These are phyloP conservation scores for Thalia dealbata DNA, from an alignment of 176 grass and related monocot species.

Conservation along the genomic window DNA sequence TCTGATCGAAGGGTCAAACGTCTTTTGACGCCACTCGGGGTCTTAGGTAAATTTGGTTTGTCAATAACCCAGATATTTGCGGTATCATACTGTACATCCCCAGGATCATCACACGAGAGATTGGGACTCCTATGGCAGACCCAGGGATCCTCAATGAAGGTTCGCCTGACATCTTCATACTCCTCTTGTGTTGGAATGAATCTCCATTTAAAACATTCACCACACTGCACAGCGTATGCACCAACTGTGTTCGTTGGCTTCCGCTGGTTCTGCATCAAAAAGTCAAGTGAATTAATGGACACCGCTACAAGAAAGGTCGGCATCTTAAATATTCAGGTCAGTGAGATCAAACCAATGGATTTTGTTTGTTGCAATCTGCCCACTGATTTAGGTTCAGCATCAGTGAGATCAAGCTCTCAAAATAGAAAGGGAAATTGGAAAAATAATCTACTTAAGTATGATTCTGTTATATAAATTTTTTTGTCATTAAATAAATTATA, in stretches of 20 bases:
- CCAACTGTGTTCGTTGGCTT: constrained; percentile 40
- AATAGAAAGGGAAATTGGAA: no score
- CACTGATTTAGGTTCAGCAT: no score
- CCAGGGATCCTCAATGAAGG: constrained; percentile 66
- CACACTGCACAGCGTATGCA: constrained; percentile 69
- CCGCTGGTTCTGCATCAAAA: constrained; percentile 27
- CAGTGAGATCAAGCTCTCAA: no score
- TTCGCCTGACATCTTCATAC: constrained; percentile 60
- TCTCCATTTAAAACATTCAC: constrained; percentile 65
- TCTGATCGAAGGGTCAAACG: constrained; percentile 57
- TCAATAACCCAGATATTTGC: constrained; percentile 71
- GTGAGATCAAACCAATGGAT: background rate
- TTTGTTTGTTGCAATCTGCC: background rate
- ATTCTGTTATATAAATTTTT: no score
- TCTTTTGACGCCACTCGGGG: constrained; percentile 52
- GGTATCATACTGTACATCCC: constrained; percentile 61
- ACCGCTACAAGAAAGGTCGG: background rate
- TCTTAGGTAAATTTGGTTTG: constrained; percentile 73
- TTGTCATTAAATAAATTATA: no score
- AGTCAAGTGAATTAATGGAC: background rate
- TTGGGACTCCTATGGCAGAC: constrained; percentile 42
- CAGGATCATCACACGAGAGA: constrained; percentile 49
- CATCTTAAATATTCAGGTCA: background rate
- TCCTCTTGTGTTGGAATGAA: constrained; percentile 55
- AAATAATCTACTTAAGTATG: no score